Base-by-base conservation (phyloP, 805 yeast genomes). In the Candida glaebosa region DNA sequence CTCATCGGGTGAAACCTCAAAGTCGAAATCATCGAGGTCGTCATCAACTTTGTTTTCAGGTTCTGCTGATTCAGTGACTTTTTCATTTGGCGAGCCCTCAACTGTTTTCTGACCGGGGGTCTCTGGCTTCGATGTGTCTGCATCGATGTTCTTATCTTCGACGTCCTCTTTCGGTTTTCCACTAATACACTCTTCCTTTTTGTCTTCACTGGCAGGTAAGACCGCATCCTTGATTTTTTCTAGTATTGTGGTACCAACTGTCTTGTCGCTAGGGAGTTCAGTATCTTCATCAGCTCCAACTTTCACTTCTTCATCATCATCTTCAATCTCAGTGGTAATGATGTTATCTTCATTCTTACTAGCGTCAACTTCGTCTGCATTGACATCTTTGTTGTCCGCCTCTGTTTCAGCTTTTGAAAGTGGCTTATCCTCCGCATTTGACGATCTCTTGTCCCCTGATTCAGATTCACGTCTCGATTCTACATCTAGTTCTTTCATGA, bases 1-100 rank as follows among this genome's bases (percentile, higher is more conserved):
- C 40, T 69, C 75, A 45, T 67, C 74, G 4, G 73, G 67, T 5
- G 71, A 61, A 4, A 70, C 53, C 19, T 63, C 64, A 18, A 62
- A 58, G 16, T 55, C 57, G 9, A 59, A 68, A 10, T 43, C 39
- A 33, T 51, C 56, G 15, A 44, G 48, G 28, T 45, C 47, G 5
- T 34, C 39, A 10, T 34, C 22, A n/a, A 39, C 39, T 9, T 34
- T 8, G n/a, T 20, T 12, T 10, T 34, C 34, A 8, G 17, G 24
- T 31, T 19, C 34, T 4, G 34, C 28, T 20, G 34, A 12, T 25
- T 16, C 7, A 34, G 15, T 25, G 6, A 32, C 31, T 31, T 34
- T 34, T 33, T 34, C 42, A 14, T 26, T 18, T 16, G 31, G 18
- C 5, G 28, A 12, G 25, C 24, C 44, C 26, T 32, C 32, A n/a